Percentiles rank a stretch among this genome's conserved stretches.
phyloP scores from a whole-genome alignment of 306 rosid genomes.

The Rosa chinensis region DNA sequence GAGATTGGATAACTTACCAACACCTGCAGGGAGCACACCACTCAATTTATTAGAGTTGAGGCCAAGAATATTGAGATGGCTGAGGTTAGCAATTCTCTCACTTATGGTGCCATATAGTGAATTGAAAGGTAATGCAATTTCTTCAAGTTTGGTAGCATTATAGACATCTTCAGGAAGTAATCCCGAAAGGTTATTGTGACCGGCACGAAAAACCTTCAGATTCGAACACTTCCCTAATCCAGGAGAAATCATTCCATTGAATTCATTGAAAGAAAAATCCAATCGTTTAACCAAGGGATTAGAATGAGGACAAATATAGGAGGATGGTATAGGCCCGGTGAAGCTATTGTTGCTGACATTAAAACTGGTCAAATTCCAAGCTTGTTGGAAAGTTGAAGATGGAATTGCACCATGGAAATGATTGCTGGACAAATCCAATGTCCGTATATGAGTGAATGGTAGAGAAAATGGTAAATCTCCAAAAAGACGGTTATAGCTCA shows the following conservation, averaged over 20 bases:
- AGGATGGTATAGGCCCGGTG: background rate
- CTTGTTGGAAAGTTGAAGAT: background rate
- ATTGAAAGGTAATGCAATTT: background rate
- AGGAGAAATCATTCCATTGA: background rate
- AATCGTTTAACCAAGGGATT: background rate
- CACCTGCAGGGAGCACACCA: background rate
- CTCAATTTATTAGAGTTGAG: background rate
- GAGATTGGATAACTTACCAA: background rate
- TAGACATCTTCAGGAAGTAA: background rate
- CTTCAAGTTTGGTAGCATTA: background rate
- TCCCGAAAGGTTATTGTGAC: background rate
- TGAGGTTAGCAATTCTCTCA: background rate
- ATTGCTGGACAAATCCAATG: background rate
- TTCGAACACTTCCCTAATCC: background rate
- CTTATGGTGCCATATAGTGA: background rate
- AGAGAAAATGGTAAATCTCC: background rate
- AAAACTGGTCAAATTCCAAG: background rate
- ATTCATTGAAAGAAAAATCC: background rate
- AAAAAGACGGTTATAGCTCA: background rate
- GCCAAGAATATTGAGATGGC: background rate
- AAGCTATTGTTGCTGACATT: background rate
- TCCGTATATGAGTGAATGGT: background rate
- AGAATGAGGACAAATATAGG: background rate
- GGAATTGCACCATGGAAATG: background rate
- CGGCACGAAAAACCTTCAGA: background rate